These are phyloP conservation scores for Trametes gibbosa DNA, from an alignment of 768 basidiomycete species.

Conservation along the genomic window DNA sequence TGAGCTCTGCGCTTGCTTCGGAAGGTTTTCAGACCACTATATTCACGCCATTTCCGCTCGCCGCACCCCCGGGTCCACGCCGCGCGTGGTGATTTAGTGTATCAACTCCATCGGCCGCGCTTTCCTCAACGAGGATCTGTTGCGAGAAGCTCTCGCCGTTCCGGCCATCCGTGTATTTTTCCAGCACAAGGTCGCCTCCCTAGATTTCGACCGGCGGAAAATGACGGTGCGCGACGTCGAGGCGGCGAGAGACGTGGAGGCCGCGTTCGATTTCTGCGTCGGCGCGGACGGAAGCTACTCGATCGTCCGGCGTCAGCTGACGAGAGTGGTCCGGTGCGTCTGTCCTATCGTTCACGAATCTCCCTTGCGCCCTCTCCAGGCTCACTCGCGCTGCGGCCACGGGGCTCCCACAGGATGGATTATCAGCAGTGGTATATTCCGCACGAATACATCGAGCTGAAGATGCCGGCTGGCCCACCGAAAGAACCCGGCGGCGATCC, in stretches of 20 bases:
- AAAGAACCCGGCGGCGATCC: slow-evolving; percentile 54
- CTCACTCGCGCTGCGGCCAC: slow-evolving; percentile 5
- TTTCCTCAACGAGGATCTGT: slow-evolving; percentile 80
- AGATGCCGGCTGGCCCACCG: slow-evolving; percentile 78
- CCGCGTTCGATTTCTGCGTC: slow-evolving; percentile 75
- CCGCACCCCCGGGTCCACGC: neutral
- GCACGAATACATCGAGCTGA: slow-evolving; percentile 95
- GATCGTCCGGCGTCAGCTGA: slow-evolving; percentile 87
- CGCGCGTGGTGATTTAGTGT: slow-evolving; percentile 47
- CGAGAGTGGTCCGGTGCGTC: slow-evolving; percentile 85
- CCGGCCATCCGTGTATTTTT: slow-evolving; percentile 71
- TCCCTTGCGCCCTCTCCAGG: neutral
- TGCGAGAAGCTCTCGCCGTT: slow-evolving; percentile 66
- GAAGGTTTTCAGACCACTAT: slow-evolving; percentile 1
- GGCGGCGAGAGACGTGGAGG: slow-evolving; percentile 41
- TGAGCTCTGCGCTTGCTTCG: slow-evolving; percentile 34
- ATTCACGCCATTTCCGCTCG: slow-evolving; percentile 10
- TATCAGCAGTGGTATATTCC: slow-evolving; percentile 94
- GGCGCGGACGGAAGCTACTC: slow-evolving; percentile 96
- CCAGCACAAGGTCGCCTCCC: slow-evolving; percentile 71
- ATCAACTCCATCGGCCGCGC: slow-evolving; percentile 93
- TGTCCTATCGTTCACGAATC: slow-evolving; percentile 29
- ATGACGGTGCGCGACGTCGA: slow-evolving; percentile 51
- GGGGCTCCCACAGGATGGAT: slow-evolving; percentile 67
- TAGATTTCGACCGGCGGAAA: slow-evolving; percentile 69